Base-by-base conservation (phyloP, 225 moss, liverwort and hornwort genomes). In the Bryoerythrophyllum caledonicum region DNA sequence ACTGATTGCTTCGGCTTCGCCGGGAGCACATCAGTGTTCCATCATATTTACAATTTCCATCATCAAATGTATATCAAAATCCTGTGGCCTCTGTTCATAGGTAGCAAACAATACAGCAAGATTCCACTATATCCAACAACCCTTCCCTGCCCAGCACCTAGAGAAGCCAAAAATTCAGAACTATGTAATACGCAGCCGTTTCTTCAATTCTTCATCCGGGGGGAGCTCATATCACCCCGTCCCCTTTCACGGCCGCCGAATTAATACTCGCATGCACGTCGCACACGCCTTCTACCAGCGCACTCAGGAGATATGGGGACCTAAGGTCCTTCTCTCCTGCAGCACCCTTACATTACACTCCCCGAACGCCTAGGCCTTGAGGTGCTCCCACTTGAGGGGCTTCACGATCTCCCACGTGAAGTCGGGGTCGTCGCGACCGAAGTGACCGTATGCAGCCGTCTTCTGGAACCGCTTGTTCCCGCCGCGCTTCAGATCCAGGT, bases 371-470 rank as follows among this genome's bases (percentile, higher is more conserved):
- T 58, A 70, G 0, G 69, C 60, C 79, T 55, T 55, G 3, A 57
- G 15, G 60, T 60, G 60, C 60, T 78, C 72, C 91, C 92, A 96
- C 84, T 96, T 96, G 0, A 96, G 76, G 0, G 92, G 85, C 92
- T 94, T 96, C 0, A 96, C 94, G 9, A 54, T 67, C 88, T 96
- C 96, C 96, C 96, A 96, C 0, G 96, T 95, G 78, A 95, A 95
- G 84, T 95, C 93, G 0, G 93, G 87, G 52, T 85, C 93, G 35
- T 94, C 94, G 27, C 95, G 87, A 3, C 95, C 95, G 60, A 95
- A 95, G 70, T 95, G 95, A 4, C 93, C 93, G 68, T 93, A 93
- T 1, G 95, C 93, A 0, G 95, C 95, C 3, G 91, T 95, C 90
- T 95, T 95, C 91, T 93, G 95, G 77, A 93, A 93, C 74, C 95